Conservation (phyloP, 192 early-diverging fungal genomes). For the Podila epicladia region DNA sequence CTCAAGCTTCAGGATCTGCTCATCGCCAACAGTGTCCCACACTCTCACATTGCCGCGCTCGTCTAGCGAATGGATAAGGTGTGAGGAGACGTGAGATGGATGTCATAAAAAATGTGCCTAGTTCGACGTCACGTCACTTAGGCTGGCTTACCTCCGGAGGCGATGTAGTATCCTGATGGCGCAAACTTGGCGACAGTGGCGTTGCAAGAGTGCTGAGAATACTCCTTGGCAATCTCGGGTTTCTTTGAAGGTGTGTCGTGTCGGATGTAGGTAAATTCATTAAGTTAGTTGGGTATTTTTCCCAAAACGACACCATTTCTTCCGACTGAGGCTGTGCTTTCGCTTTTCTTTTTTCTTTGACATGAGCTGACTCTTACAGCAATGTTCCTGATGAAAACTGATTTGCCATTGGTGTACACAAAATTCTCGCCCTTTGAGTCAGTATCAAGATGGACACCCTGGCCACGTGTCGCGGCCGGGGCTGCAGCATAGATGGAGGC, state of each 20-base stretch:
- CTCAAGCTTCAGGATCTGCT: constrained; percentile 89
- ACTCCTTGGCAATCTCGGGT: constrained; percentile 81
- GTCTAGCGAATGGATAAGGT: constrained; percentile 54
- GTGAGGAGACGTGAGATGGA: background rate
- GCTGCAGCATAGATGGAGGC: constrained; percentile 75
- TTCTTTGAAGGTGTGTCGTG: constrained; percentile 57
- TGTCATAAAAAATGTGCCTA: too few relatives aligned
- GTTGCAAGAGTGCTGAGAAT: constrained; percentile 80
- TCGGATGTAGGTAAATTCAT: too few relatives aligned
- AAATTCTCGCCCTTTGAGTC: constrained; percentile 87
- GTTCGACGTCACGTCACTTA: too few relatives aligned
- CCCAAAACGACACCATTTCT: too few relatives aligned
- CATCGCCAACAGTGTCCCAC: constrained; percentile 88
- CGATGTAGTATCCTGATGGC: constrained; percentile 95
- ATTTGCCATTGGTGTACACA: constrained; percentile 90
- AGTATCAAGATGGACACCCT: constrained; percentile 80
- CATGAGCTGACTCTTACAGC: constrained; percentile 55
- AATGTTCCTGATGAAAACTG: constrained; percentile 87
- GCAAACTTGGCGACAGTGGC: constrained; percentile 90
- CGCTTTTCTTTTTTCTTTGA: too few relatives aligned
- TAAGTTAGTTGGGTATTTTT: too few relatives aligned
- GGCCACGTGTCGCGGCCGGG: constrained; percentile 83
- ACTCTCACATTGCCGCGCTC: constrained; percentile 91
- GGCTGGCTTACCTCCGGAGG: constrained; percentile 81
- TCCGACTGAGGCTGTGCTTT: too few relatives aligned